A percentile compares a stretch with the other conserved stretches of the same genome.
Conservation (phyloP, 2,329 filamentous ascomycete species). For the Sporothrix variecibatus region DNA sequence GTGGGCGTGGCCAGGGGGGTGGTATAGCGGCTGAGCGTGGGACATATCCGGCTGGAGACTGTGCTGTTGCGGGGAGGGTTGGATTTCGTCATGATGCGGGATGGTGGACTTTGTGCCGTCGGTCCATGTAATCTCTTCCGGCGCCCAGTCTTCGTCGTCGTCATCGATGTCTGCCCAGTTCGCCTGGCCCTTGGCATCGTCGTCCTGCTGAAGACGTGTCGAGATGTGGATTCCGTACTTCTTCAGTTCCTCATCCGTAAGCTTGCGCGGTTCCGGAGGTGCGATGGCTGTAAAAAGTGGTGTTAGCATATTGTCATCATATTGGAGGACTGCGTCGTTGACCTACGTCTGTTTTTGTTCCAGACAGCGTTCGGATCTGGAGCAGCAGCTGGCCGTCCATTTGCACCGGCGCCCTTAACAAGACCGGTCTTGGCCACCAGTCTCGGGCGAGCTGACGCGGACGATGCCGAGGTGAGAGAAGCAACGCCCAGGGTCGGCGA, state of each 20-base stretch:
- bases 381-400: conserved; percentile 60
- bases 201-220: conserved; percentile 72
- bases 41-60: neutral
- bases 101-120: conserved; percentile 83
- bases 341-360: conserved; percentile 85
- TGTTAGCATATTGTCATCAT: neutral
- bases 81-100: conserved; percentile 59
- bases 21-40: conserved; percentile 22
- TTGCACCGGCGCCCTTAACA: conserved; percentile 53
- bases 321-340: neutral
- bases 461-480: conserved; percentile 47
- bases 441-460: conserved; percentile 61
- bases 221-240: conserved; percentile 86
- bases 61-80: conserved; percentile 33
- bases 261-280: conserved; percentile 73
- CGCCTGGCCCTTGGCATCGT: conserved; percentile 63
- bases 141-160: conserved; percentile 84
- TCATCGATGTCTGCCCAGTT: conserved; percentile 92
- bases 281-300: conserved; percentile 52
- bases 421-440: conserved; percentile 74
- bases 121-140: conserved; percentile 83
- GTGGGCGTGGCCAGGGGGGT: neutral
- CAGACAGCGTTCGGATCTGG: conserved; percentile 77
- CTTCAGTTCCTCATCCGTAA: conserved; percentile 84
- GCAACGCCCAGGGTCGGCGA: conserved; percentile 46